A percentile compares a stretch with the other conserved stretches of the same genome.
Conservation (phyloP, 139 green algal species). For the Coelastrella sp. region DNA sequence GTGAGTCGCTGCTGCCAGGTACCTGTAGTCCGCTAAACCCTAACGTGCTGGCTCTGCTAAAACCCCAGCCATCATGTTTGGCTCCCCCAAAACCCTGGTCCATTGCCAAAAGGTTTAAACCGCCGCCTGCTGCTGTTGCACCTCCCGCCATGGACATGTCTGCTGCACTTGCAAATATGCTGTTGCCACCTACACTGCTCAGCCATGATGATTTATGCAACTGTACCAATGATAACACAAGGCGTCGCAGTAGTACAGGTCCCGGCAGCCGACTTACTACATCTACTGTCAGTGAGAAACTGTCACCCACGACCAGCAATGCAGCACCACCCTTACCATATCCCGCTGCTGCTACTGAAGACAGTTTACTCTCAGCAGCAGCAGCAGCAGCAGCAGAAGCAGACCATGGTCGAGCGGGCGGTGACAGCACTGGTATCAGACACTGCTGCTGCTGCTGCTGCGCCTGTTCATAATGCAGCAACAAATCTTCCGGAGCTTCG, state of each 20-base stretch:
- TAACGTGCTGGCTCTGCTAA: not conserved
- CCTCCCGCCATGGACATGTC: not conserved
- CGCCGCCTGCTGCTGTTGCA: constrained; percentile 28
- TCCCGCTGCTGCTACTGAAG: constrained; percentile 1
- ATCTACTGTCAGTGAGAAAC: constrained; percentile 37
- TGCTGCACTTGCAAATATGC: not conserved
- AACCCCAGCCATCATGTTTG: not conserved
- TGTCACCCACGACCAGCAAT: not conserved
- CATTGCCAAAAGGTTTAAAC: not conserved
- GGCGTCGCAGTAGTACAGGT: constrained; percentile 13
- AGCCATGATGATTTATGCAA: constrained; percentile 47
- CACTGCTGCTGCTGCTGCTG: constrained; percentile 29
- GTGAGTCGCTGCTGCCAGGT: not conserved
- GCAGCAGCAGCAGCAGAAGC: not conserved
- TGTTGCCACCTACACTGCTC: constrained; percentile 11
- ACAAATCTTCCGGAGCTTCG: not conserved
- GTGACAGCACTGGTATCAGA: constrained; percentile 14
- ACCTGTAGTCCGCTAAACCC: too few relatives aligned
- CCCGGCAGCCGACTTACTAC: constrained; percentile 47
- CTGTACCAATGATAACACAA: constrained; percentile 41
- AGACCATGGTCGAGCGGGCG: not conserved
- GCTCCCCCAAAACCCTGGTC: not conserved
- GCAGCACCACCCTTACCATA: not conserved
- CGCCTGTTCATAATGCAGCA: not conserved
- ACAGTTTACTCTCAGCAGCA: not conserved